These are phyloP conservation scores for Phialophora verrucosa DNA, from an alignment of 2,329 filamentous ascomycete genomes.

Conservation along the genomic window DNA sequence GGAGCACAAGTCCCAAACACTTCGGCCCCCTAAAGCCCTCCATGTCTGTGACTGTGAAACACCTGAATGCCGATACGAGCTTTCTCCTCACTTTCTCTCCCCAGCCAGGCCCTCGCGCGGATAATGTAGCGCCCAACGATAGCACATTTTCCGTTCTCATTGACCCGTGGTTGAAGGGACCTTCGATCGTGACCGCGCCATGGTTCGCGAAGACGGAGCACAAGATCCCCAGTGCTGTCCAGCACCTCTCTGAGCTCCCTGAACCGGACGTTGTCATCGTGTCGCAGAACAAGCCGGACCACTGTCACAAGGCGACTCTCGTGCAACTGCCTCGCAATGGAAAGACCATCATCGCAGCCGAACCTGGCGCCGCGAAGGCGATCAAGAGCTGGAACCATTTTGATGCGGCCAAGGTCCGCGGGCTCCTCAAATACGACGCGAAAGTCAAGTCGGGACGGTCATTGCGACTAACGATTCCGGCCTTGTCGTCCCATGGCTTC, in stretches of 20 bases:
- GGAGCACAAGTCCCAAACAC: too few species aligned
- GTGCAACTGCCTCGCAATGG: conserved; percentile 64
- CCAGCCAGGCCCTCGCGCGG: conserved; percentile 15
- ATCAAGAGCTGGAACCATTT: conserved; percentile 74
- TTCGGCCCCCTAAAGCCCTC: neutral
- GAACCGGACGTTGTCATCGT: conserved; percentile 64
- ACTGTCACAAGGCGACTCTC: conserved; percentile 73
- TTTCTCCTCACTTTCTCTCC: conserved; percentile 45
- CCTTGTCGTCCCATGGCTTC: conserved; percentile 58
- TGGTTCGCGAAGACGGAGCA: conserved; percentile 67
- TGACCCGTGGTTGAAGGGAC: conserved; percentile 72
- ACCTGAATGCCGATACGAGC: conserved; percentile 44
- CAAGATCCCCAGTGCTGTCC: conserved; percentile 61
- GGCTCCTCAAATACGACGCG: conserved; percentile 51
- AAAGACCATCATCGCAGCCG: conserved; percentile 69
- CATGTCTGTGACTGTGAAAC: conserved; percentile 38
- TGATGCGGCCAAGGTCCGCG: conserved; percentile 54
- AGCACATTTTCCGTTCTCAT: conserved; percentile 67
- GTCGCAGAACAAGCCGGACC: conserved; percentile 69
- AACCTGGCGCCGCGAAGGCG: conserved; percentile 66
- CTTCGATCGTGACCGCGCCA: conserved; percentile 65
- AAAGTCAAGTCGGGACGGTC: conserved; percentile 48
- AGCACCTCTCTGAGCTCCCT: conserved; percentile 60
- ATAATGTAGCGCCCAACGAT: conserved; percentile 27
- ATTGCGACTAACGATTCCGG: conserved; percentile 60